Percentiles rank a stretch among this genome's conserved stretches.
Evolutionary conservation across 2,329 filamentous ascomycete genomes (phyloP).

Genomic region (Mycosphaerella arachidis): DNA sequence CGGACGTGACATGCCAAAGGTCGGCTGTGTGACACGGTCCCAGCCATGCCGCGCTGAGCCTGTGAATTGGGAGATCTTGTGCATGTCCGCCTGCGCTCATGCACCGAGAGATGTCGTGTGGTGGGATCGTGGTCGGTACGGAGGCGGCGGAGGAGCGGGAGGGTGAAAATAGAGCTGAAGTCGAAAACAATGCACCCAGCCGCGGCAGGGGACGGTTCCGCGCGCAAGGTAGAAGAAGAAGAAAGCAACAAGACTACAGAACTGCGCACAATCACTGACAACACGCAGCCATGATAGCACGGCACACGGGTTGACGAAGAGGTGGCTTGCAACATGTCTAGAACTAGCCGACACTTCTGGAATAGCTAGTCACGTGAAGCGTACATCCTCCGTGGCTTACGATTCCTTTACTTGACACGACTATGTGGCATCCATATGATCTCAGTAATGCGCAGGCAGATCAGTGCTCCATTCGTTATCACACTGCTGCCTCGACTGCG

Average conservation of each 20-base stretch:
- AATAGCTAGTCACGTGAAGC: too few species aligned
- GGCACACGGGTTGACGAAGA: background rate
- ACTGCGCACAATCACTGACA: background rate
- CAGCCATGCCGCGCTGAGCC: constrained; percentile 63
- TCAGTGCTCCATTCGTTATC: background rate
- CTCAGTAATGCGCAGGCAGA: background rate
- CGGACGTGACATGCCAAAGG: constrained; percentile 59
- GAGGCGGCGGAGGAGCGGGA: background rate
- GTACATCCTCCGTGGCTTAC: too few species aligned
- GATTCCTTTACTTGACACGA: too few species aligned
- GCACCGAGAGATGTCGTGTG: constrained; percentile 12
- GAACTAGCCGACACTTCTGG: too few species aligned
- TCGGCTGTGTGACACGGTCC: constrained; percentile 56
- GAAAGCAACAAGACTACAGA: background rate
- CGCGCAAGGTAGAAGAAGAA: background rate
- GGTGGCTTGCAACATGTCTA: background rate
- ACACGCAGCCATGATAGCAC: background rate
- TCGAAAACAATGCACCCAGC: background rate
- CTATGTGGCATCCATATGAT: too few species aligned
- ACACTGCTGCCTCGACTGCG: background rate
- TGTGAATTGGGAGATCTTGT: constrained; percentile 65
- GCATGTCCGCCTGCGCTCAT: constrained; percentile 44
- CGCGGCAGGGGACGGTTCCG: background rate
- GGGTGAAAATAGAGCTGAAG: background rate
- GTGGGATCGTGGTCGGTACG: constrained; percentile 11